Evolutionary conservation across 345 rosid genomes (phyloP).

Genomic region (Isatis tinctoria): DNA sequence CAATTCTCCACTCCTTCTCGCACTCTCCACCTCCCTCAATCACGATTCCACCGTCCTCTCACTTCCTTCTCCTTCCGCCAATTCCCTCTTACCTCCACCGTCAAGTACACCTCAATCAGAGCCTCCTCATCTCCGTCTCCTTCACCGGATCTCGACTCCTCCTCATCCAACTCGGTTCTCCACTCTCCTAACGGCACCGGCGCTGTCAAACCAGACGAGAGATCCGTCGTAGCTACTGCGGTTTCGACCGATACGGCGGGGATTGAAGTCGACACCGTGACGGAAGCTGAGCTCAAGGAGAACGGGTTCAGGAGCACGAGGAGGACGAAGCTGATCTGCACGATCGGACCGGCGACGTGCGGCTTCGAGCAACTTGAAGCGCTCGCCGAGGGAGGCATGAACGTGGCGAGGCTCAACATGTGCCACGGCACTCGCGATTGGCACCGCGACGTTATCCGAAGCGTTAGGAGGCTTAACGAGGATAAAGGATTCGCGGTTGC

Average conservation of each 20-base stretch:
- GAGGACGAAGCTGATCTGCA: conserved; percentile 91
- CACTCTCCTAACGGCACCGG: conserved; percentile 54
- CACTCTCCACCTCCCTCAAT: conserved; percentile 33
- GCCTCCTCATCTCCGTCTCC: conserved; percentile 43
- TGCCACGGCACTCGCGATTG: conserved; percentile 93
- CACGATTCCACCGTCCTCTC: conserved; percentile 27
- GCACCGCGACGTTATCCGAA: conserved; percentile 74
- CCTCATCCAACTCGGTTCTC: conserved; percentile 37
- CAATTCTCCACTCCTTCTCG: conserved; percentile 48
- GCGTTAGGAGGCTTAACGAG: conserved; percentile 80
- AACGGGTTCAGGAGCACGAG: conserved; percentile 97
- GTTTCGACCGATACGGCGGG: conserved; percentile 24
- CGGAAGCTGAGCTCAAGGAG: conserved; percentile 93
- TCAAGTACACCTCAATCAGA: conserved; percentile 39
- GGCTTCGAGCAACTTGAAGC: conserved; percentile 89
- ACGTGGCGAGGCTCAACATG: conserved; percentile 93
- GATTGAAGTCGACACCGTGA: conserved; percentile 84
- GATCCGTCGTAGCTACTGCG: conserved; percentile 16
- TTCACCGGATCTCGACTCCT: conserved; percentile 44
- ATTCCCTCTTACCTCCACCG: conserved; percentile 22
- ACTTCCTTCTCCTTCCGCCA: conserved; percentile 32
- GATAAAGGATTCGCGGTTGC: conserved; percentile 98
- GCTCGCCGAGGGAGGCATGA: conserved; percentile 95
- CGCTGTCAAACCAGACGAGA: conserved; percentile 18
- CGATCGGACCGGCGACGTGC: conserved; percentile 89